Evolutionary conservation across 2,329 filamentous ascomycete species (phyloP), one percentile per base, ranked within the genome.

Genomic region (Berkeleyomyces basicola): DNA sequence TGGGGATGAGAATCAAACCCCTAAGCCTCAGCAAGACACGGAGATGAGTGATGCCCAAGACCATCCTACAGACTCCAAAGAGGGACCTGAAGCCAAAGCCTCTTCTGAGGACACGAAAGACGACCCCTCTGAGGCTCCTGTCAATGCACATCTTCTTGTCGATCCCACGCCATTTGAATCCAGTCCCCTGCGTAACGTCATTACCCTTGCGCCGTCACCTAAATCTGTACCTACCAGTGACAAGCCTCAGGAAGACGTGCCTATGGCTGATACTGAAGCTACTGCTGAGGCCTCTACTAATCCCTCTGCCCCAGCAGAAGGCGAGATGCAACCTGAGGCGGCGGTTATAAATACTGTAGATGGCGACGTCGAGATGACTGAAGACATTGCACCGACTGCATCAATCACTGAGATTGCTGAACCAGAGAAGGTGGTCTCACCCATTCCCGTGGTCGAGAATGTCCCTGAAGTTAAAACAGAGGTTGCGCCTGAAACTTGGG

Each of bases 1-100:
- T 61, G 75, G 77, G 36, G 75, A 74, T 23, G 75, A 79, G 42
- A 72, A 71, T 10, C 42, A 61, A 23, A 61, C 47, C 16, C 62
- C 58, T 23, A 61, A 46, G 16, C n/a, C 62, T 7, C 47, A 61
- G 9, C 58, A 61, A 40, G 61, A 63, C 33, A 59, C 61, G 5
- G 61, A 64, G 37, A 64, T 61, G 62, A 42, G 40, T 36, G 75
- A 74, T 10, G 73, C 73, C 16, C 73, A 74, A 39, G 72, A 72
- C 58, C 71, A 73, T 10, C 75, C 74, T n/a, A 63, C 53, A 33
- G 64, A 63, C 23, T 7, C 44, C 31, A 37, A 49, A 16, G 42
- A 61, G n/a, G 53, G 51, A 6, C 58, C 61, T 31, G 62, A 63
- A 14, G 16, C 51, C 23, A 53, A 43, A 23, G 39, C n/a, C n/a